Conservation (phyloP, 2,329 filamentous ascomycete genomes). For the Teratosphaeria epicoccoides region DNA sequence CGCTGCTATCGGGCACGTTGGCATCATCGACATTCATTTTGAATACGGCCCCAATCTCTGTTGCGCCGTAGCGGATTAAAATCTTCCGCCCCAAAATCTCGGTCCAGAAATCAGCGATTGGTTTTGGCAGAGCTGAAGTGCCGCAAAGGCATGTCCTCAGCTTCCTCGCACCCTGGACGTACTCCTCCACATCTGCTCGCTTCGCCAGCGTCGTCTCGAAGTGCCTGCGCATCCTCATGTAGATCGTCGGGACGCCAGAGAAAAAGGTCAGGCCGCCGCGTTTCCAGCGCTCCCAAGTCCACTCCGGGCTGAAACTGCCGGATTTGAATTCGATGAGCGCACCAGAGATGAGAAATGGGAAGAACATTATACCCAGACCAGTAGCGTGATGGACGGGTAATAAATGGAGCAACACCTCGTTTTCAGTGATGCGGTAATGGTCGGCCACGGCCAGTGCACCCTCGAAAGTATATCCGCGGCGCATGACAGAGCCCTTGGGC, state of each 20-base stretch:
- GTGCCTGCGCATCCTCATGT: slow-evolving; percentile 38
- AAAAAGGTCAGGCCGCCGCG: slow-evolving; percentile 36
- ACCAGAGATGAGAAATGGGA: slow-evolving; percentile 37
- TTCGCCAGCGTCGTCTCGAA: slow-evolving; percentile 28
- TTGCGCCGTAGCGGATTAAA: slow-evolving; percentile 41
- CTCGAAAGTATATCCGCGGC: slow-evolving; percentile 31
- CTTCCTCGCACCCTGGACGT: slow-evolving; percentile 33
- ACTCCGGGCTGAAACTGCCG: slow-evolving; percentile 32
- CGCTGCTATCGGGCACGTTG: slow-evolving; percentile 30
- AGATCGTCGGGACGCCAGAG: slow-evolving; percentile 43
- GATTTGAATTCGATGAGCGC: slow-evolving; percentile 39
- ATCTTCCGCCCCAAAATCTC: slow-evolving; percentile 33
- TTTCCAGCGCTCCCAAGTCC: slow-evolving; percentile 39
- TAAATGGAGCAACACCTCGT: slow-evolving; percentile 40
- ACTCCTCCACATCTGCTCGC: slow-evolving; percentile 22
- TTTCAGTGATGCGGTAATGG: slow-evolving; percentile 27
- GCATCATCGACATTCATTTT: slow-evolving; percentile 31
- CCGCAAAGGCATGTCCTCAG: slow-evolving; percentile 35
- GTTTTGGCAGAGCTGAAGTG: slow-evolving; percentile 40
- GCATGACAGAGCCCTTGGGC: slow-evolving; percentile 38
- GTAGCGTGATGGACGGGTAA: slow-evolving; percentile 43
- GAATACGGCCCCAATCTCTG: slow-evolving; percentile 41
- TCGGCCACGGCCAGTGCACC: slow-evolving; percentile 30
- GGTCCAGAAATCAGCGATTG: slow-evolving; percentile 43
- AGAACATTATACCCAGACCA: slow-evolving; percentile 41